These are phyloP conservation scores for Hypocreales sp. DNA, from an alignment of 2,329 filamentous ascomycete genomes.

Conservation along the genomic window DNA sequence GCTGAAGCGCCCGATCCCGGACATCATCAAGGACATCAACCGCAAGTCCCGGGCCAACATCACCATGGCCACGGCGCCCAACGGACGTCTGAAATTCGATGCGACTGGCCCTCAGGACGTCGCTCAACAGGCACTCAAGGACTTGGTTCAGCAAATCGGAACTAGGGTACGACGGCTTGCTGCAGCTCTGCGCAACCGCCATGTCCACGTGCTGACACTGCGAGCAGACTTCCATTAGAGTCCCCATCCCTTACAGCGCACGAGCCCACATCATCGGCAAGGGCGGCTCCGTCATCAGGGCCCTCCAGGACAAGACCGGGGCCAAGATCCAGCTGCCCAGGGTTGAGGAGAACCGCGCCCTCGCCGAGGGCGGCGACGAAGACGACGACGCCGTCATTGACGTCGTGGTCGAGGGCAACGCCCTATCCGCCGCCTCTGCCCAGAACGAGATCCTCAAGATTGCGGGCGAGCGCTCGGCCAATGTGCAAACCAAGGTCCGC, in stretches of 20 bases:
- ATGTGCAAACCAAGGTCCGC: constrained; percentile 66
- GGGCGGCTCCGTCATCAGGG: constrained; percentile 77
- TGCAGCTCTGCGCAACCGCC: too few species aligned
- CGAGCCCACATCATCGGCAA: constrained; percentile 88
- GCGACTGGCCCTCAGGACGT: constrained; percentile 71
- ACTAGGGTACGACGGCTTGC: constrained; percentile 67
- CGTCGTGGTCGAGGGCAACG: constrained; percentile 81
- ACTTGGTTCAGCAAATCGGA: constrained; percentile 77
- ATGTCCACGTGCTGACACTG: constrained; percentile 2
- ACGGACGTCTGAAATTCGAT: constrained; percentile 64
- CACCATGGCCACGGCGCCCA: constrained; percentile 57
- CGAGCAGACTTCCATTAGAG: constrained; percentile 43
- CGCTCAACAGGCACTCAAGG: constrained; percentile 76
- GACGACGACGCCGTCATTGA: constrained; percentile 78
- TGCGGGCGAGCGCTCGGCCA: constrained; percentile 71
- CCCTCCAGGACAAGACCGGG: constrained; percentile 76
- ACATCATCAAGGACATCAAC: constrained; percentile 85
- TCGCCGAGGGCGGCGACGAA: constrained; percentile 59
- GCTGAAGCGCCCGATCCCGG: constrained; percentile 70
- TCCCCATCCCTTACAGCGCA: constrained; percentile 70
- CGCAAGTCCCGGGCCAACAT: constrained; percentile 79
- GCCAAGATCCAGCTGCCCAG: constrained; percentile 84
- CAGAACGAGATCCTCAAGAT: constrained; percentile 75
- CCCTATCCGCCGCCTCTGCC: constrained; percentile 72
- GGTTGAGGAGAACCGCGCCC: constrained; percentile 44